phyloP scores from a whole-genome alignment of 192 early-diverging fungal species.

The Backusella westeae region DNA sequence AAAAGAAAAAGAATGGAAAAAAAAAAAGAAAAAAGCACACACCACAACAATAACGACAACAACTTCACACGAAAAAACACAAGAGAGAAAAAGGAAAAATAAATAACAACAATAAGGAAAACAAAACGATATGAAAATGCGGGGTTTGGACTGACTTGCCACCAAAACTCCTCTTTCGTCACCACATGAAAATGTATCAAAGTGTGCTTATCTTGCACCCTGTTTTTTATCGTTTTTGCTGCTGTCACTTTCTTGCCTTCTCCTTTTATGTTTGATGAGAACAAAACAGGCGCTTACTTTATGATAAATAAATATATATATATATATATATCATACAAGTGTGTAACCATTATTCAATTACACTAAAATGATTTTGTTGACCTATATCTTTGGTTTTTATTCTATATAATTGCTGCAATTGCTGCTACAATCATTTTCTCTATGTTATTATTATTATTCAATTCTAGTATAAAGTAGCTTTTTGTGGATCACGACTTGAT shows the following conservation, averaged over 20 bases:
- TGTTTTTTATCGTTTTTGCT: no score
- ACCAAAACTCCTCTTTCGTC: background rate
- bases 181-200: background rate
- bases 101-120: background rate
- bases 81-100: background rate
- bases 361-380: no score
- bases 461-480: no score
- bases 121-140: background rate
- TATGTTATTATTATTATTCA: no score
- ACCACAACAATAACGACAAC: background rate
- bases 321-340: no score
- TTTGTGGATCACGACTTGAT: background rate
- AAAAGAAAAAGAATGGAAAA: background rate
- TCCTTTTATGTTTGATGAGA: background rate
- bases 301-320: no score
- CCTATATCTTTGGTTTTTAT: no score
- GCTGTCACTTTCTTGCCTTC: background rate
- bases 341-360: no score
- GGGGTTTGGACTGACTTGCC: background rate
- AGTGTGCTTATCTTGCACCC: background rate
- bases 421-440: no score
- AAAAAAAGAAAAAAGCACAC: background rate
- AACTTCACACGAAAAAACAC: background rate
- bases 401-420: no score
- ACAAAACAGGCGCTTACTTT: no score